Percentiles rank a stretch among this genome's conserved stretches.
Conservation (phyloP, 1,284 basidiomycete genomes). For the Entoloma clypeatum region DNA sequence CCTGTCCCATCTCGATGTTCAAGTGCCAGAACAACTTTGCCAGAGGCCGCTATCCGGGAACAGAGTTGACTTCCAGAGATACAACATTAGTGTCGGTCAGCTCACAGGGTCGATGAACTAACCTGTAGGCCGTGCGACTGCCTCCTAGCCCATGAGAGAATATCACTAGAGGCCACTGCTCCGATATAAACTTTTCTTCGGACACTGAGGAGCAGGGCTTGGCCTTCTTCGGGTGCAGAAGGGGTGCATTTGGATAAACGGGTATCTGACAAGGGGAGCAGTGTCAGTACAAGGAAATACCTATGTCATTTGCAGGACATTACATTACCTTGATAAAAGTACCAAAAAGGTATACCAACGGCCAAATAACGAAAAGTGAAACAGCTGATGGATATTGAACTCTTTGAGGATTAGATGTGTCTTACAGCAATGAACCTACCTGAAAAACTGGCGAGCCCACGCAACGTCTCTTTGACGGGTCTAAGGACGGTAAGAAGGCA, state of each 20-base stretch:
- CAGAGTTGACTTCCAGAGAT: constrained; percentile 56
- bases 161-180: constrained; percentile 67
- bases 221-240: constrained; percentile 37
- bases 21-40: constrained; percentile 71
- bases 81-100: constrained; percentile 2
- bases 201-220: neutral
- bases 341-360: constrained; percentile 48
- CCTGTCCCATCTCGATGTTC: constrained; percentile 78
- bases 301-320: neutral
- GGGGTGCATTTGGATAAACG: constrained; percentile 51
- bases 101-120: constrained; percentile 8
- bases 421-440: constrained; percentile 23
- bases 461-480: constrained; percentile 40
- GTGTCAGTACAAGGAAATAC: neutral
- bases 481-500: constrained; percentile 22
- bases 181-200: constrained; percentile 13
- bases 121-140: constrained; percentile 68
- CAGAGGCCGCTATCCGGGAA: constrained; percentile 63
- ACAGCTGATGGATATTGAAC: constrained; percentile 25
- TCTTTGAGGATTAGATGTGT: neutral
- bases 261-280: constrained; percentile 42
- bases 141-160: constrained; percentile 85
- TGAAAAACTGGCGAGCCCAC: constrained; percentile 43
- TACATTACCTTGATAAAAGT: constrained; percentile 38
- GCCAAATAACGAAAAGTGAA: constrained; percentile 45